These are phyloP conservation scores for Alternaria arborescens DNA, from an alignment of 2,329 filamentous ascomycete genomes.

Conservation along the genomic window DNA sequence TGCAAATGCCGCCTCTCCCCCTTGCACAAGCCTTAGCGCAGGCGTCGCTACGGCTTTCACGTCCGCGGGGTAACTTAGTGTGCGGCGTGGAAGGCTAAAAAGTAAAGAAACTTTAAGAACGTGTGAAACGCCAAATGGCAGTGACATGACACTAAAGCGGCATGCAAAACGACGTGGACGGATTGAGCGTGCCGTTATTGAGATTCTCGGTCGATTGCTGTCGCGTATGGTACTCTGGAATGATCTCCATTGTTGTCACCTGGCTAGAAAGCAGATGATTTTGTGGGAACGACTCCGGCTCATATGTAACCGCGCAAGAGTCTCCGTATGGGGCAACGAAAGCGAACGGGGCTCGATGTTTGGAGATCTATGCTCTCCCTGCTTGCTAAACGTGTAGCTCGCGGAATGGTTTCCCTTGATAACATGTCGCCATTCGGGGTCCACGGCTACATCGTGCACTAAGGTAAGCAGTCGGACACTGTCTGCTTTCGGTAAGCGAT, in stretches of 20 bases:
- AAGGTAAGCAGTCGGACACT: slow-evolving; percentile 7
- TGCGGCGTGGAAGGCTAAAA: slow-evolving; percentile 17
- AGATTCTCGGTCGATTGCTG: slow-evolving; percentile 16
- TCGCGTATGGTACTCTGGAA: slow-evolving; percentile 20
- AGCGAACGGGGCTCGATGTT: slow-evolving; percentile 6
- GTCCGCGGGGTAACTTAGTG: slow-evolving; percentile 19
- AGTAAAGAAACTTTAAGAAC: slow-evolving; percentile 13
- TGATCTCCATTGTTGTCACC: slow-evolving; percentile 6
- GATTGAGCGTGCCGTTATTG: slow-evolving; percentile 14
- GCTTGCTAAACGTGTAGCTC: slow-evolving; percentile 7
- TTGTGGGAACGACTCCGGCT: not conserved
- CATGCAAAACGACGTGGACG: slow-evolving; percentile 9
- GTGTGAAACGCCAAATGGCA: slow-evolving; percentile 3
- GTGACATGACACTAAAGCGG: slow-evolving; percentile 18
- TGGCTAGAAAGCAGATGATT: not conserved
- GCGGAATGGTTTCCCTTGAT: not conserved
- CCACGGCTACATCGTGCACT: slow-evolving; percentile 9
- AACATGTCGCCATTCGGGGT: not conserved
- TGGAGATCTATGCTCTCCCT: slow-evolving; percentile 8
- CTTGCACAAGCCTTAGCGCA: slow-evolving; percentile 13
- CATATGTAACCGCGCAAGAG: not conserved
- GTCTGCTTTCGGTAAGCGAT: slow-evolving; percentile 14
- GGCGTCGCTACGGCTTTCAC: slow-evolving; percentile 7
- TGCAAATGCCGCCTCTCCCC: slow-evolving; percentile 16
- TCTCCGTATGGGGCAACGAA: slow-evolving; percentile 1